Conservation (phyloP, 2,329 filamentous ascomycete species). For the Delphinella strobiligena region DNA sequence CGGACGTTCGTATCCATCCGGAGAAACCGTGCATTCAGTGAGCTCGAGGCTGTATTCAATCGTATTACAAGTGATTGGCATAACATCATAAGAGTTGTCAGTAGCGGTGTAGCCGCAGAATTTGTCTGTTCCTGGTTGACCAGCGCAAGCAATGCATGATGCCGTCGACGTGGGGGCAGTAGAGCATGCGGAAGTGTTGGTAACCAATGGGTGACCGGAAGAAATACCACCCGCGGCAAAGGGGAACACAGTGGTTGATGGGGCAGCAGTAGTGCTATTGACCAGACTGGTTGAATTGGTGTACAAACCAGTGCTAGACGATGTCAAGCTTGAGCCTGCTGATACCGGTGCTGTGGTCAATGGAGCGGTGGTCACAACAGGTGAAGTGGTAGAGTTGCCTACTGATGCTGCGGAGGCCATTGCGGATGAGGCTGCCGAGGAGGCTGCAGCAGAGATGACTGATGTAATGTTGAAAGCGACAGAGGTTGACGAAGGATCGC, state of each 20-base stretch:
- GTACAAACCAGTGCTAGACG: neutral
- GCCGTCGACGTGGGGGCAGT: conserved; percentile 6
- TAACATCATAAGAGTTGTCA: conserved; percentile 5
- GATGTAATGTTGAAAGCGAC: conserved; percentile 5
- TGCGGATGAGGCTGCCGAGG: too few relatives aligned
- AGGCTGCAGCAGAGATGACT: neutral
- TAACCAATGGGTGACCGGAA: conserved; percentile 6
- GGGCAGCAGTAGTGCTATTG: conserved; percentile 5
- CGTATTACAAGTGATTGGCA: conserved; percentile 6
- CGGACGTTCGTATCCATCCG: conserved; percentile 4
- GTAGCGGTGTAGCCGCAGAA: conserved; percentile 5
- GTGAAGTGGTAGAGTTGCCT: neutral
- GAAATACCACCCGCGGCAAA: conserved; percentile 7
- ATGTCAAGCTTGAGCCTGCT: neutral
- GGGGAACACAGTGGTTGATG: neutral
- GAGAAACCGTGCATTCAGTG: conserved; percentile 4
- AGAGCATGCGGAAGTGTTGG: conserved; percentile 5
- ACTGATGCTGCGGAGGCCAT: too few relatives aligned
- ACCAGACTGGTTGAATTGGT: conserved; percentile 4
- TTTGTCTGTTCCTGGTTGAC: conserved; percentile 7
- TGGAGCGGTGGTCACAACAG: conserved; percentile 3
- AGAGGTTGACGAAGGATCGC: neutral
- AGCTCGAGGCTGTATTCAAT: conserved; percentile 3
- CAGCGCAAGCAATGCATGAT: conserved; percentile 6
- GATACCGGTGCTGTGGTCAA: conserved; percentile 2